These are phyloP conservation scores for Schwanniomyces occidentalis DNA, from an alignment of 805 yeast species.

Conservation along the genomic window DNA sequence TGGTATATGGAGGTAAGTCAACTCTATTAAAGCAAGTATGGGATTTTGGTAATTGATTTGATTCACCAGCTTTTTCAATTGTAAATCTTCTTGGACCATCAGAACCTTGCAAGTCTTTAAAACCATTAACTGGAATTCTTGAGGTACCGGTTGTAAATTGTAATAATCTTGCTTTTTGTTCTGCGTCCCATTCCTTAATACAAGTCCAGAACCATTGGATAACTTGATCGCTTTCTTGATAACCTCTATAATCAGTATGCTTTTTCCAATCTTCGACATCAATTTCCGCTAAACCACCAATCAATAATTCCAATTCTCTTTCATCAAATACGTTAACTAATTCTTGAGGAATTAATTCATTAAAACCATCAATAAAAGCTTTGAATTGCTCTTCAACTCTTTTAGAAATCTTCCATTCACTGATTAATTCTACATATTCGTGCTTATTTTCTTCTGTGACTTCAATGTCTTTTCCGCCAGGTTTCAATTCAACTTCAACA, in stretches of 20 bases:
- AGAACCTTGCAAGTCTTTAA: slow-evolving; percentile 97
- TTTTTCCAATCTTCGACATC: slow-evolving; percentile 99
- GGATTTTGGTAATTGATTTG: slow-evolving; percentile 90
- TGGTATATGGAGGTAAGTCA: slow-evolving; percentile 91
- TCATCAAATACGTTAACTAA: slow-evolving; percentile 95
- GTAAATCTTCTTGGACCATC: slow-evolving; percentile 99
- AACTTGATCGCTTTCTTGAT: slow-evolving; percentile 93
- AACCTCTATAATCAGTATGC: slow-evolving; percentile 98
- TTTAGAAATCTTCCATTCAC: slow-evolving; percentile 93
- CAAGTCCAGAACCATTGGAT: slow-evolving; percentile 99
- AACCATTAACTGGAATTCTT: slow-evolving; percentile 98
- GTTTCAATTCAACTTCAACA: slow-evolving; percentile 85
- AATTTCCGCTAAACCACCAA: slow-evolving; percentile 97
- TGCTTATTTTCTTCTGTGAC: slow-evolving; percentile 94
- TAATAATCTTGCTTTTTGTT: slow-evolving; percentile 90
- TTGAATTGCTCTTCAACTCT: slow-evolving; percentile 95
- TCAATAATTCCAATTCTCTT: slow-evolving; percentile 91
- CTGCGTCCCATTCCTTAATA: slow-evolving; percentile 91
- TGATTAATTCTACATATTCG: slow-evolving; percentile 90
- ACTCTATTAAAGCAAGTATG: slow-evolving; percentile 99
- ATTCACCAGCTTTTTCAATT: slow-evolving; percentile 96
- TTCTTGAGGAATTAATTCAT: slow-evolving; percentile 96
- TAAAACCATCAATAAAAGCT: slow-evolving; percentile 96
- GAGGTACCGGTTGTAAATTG: slow-evolving; percentile 99
- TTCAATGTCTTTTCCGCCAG: slow-evolving; percentile 82